Evolutionary conservation across 176 grass and related monocot genomes (phyloP), one percentile per base, ranked within the genome.

Genomic region (Cenchrus fungigraminus): DNA sequence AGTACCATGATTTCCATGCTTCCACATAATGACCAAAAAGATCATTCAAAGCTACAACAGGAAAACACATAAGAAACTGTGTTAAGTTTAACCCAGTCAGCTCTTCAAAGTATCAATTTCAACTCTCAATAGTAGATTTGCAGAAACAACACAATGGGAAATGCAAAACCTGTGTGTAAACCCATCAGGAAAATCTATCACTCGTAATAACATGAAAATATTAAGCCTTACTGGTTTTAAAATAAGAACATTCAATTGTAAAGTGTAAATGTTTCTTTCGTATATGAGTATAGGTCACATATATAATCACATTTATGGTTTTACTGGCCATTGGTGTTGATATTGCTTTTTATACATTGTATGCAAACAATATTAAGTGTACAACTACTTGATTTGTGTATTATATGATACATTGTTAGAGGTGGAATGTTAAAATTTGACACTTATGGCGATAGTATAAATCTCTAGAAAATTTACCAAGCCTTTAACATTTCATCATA

Each of bases 1-100:
- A 40, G 74, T 94, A 90, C 97, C 97, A 98, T 49, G 97, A 91
- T 46, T 89, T 95, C 97, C 93, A 98, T 56, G 97, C 97, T 55
- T 98, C 93, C 70, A 91, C 54, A 53, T 94, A 98, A 59, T 98
- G 97, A 57, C 89, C 86, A 69, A 98, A 98, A 50, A 98, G 93
- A 63, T 98, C 93, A 40, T 78, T 94, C 74, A 95, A 62, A n/a
- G 89, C 97, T 98, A 83, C 80, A 86, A 51, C 16, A n/a, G 53
- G 16, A 86, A 87, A 74, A 67, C 13, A 8, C 51, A n/a, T 64
- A 71, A 22, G 65, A 82, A 79, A 56, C 13, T 58, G 6, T 20
- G 44, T 73, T 73, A 29, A 77, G 73, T 61, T 70, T 17, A 68
- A 22, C 75, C 49, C 16, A 43, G 57, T 25, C 14, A 29, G 0